Base-by-base conservation (phyloP, 495 filamentous ascomycete genomes). In the Ascobolus immersus region DNA sequence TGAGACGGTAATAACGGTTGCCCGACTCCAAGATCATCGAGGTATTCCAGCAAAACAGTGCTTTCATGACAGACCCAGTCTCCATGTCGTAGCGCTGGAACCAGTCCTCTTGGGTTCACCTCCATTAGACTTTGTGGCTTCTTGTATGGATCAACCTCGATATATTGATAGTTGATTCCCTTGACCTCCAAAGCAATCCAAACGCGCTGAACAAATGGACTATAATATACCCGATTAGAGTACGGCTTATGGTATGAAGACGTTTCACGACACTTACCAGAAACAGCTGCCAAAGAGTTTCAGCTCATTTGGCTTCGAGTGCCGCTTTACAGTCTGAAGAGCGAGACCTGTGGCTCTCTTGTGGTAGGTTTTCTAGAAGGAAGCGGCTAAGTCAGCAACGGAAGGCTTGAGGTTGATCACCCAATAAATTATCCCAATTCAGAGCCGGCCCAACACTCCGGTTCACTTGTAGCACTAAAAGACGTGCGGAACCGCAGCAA, bases 121-220 rank as follows among this genome's bases (percentile, higher is more conserved):
- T 79, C 77, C 21, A 91, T 60, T 22, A 91, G 52, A 11, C 64
- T 65, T 33, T 69, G 62, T 11, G 79, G 77, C 44, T 84, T 84
- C 40, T 73, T 62, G 44, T 82, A 89, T 3, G 80, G 80, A 45
- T 92, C 77, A 18, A 80, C 71, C 50, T 92, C 84, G 39, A 82
- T 72, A 49, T 94, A 94, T 47, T 92, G 77, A 44, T 94, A 94
- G 14, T 59, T 58, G 26, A 90, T 60, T 4, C 67, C 62, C 49
- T 91, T 92, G 32, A 69, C 54, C 52, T 94, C 81, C n/a, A 94
- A 59, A 5, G 84, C 71, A 41, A 94, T 90, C 84, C 84, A 94
- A 13, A 91, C 79, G 9, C 84, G 71, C 53, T 93, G 82, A 2
- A 86, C 24, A 34, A 6, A 34, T n/a, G 32, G 11, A 34, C 18